phyloP scores from a whole-genome alignment of 768 basidiomycete genomes.

The Imleria badia region DNA sequence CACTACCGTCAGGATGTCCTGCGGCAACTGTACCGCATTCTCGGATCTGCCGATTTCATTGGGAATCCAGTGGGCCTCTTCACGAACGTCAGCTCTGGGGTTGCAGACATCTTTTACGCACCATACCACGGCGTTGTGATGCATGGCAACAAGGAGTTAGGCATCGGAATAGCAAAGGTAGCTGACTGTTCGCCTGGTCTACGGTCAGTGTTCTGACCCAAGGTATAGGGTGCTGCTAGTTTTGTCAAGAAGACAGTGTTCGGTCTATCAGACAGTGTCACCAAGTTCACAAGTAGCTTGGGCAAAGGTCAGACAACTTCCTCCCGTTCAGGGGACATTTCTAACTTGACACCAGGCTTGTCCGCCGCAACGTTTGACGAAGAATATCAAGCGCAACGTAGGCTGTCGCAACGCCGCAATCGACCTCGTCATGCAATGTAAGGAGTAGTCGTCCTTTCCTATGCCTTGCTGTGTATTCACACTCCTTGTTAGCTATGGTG shows the following conservation, averaged over 20 bases:
- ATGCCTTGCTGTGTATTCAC: neutral
- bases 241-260: conserved; percentile 99
- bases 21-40: conserved; percentile 91
- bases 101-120: conserved; percentile 98
- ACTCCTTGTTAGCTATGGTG: conserved; percentile 70
- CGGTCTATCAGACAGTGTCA: conserved; percentile 91
- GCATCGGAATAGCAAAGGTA: conserved; percentile 93
- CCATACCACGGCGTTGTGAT: conserved; percentile 96
- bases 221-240: conserved; percentile 85
- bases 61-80: conserved; percentile 96
- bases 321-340: neutral
- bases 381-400: conserved; percentile 88
- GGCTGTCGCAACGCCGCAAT: conserved; percentile 89
- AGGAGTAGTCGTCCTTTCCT: conserved; percentile 19
- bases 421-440: conserved; percentile 95
- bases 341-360: conserved; percentile 54
- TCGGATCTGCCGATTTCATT: conserved; percentile 98
- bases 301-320: conserved; percentile 70
- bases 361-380: conserved; percentile 97
- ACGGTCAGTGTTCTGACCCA: conserved; percentile 12
- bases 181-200: neutral
- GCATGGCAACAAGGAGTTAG: conserved; percentile 93
- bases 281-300: conserved; percentile 97
- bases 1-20: conserved; percentile 94
- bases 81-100: conserved; percentile 96